Evolutionary conservation across 2,329 filamentous ascomycete species (phyloP).

Genomic region (Trichoderma simmonsii): DNA sequence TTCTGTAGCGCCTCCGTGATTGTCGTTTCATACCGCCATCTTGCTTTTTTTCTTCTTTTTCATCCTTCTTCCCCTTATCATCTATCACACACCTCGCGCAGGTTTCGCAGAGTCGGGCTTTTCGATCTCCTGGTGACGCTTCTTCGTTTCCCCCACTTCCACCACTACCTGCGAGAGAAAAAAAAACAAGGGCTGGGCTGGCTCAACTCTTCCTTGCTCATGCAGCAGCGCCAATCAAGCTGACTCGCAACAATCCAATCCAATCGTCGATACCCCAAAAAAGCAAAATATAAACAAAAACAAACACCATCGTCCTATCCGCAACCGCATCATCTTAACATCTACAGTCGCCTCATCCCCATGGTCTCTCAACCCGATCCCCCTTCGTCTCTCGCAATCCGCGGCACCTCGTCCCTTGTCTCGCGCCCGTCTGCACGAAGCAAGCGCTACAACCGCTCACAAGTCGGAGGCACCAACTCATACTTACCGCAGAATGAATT

Average conservation of each 20-base stretch:
- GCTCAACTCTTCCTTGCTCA: slow-evolving; percentile 1
- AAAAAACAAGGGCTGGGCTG: slow-evolving; percentile 2
- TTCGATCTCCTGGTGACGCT: not conserved
- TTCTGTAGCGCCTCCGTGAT: not conserved
- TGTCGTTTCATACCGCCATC: not conserved
- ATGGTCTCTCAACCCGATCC: slow-evolving; percentile 64
- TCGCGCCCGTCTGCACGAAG: slow-evolving; percentile 59
- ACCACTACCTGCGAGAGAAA: not conserved
- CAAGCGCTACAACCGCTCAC: slow-evolving; percentile 77
- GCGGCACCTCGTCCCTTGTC: slow-evolving; percentile 55
- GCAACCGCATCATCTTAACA: not conserved
- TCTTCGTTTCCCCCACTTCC: slow-evolving; percentile 8
- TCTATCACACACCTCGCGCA: not conserved
- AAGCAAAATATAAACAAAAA: not conserved
- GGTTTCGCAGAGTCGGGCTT: slow-evolving; percentile 1
- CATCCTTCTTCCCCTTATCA: not conserved
- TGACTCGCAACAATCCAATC: not conserved
- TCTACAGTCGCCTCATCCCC: slow-evolving; percentile 25
- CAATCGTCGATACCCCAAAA: not conserved
- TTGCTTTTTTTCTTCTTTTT: not conserved
- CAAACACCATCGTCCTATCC: not conserved
- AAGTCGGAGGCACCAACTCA: slow-evolving; percentile 66
- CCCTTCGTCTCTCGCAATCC: slow-evolving; percentile 51
- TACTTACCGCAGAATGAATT: slow-evolving; percentile 84
- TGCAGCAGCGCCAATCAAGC: slow-evolving; percentile 13